A percentile compares a stretch with the other conserved stretches of the same genome.
Evolutionary conservation across 106 monocot species (phyloP).

Genomic region (Agapanthus africanus): DNA sequence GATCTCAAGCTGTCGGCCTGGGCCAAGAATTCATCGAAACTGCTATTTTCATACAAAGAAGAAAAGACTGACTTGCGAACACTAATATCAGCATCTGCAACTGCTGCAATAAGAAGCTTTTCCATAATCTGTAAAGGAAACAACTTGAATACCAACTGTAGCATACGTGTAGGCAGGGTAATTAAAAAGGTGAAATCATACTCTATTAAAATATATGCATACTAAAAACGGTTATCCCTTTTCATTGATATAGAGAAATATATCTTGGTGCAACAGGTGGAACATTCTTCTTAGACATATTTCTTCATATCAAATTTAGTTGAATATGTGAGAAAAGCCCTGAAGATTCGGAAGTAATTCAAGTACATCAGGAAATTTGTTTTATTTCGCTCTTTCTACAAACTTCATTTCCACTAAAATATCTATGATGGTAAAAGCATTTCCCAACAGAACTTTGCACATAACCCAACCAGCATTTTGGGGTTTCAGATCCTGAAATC

Average conservation of each 20-base stretch:
- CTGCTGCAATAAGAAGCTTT: slow-evolving; percentile 89
- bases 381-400: neutral
- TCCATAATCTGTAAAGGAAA: slow-evolving; percentile 70
- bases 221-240: too few relatives aligned
- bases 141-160: neutral
- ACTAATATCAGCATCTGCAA: slow-evolving; percentile 86
- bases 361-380: neutral
- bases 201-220: neutral
- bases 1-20: slow-evolving; percentile 87
- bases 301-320: neutral
- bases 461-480: neutral
- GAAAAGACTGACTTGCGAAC: slow-evolving; percentile 74
- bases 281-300: neutral
- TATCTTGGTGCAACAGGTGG: neutral
- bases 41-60: slow-evolving; percentile 49
- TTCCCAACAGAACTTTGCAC: neutral
- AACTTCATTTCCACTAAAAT: neutral
- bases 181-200: neutral
- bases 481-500: neutral
- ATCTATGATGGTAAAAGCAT: neutral
- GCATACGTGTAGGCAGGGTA: neutral
- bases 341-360: neutral
- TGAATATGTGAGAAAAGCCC: neutral
- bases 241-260: slow-evolving; percentile 1
- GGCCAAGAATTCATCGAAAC: slow-evolving; percentile 91